Evolutionary conservation across 108 stramenopile species (phyloP).

Genomic region (Nitzschia sp.): DNA sequence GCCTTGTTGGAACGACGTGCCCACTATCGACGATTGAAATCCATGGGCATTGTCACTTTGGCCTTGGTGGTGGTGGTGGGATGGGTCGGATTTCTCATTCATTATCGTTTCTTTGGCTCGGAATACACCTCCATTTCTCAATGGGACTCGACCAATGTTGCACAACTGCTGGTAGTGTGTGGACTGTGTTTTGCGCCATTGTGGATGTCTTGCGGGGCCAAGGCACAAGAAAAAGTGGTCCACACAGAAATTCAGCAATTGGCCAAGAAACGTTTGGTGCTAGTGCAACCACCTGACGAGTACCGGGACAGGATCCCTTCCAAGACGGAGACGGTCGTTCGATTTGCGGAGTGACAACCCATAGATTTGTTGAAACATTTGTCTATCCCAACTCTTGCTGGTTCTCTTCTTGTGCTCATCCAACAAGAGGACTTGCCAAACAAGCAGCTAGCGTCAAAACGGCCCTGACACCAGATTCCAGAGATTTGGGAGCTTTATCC

Average conservation of each 20-base stretch:
- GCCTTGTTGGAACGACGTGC: background rate
- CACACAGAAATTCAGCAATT: background rate
- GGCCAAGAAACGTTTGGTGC: background rate
- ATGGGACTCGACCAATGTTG: background rate
- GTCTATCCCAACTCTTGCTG: too few species aligned
- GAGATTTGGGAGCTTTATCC: slow-evolving; percentile 78
- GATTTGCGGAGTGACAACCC: too few species aligned
- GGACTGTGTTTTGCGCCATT: background rate
- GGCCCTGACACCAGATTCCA: slow-evolving; percentile 62
- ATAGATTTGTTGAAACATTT: too few species aligned
- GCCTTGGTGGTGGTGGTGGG: background rate
- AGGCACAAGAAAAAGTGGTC: background rate
- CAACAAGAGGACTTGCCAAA: too few species aligned
- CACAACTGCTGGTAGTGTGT: too few species aligned
- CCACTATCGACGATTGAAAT: background rate
- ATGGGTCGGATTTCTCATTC: background rate
- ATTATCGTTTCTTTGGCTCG: background rate
- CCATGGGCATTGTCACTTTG: background rate
- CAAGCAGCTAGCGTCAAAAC: slow-evolving; percentile 46
- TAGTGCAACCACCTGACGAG: too few species aligned
- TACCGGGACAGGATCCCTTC: too few species aligned
- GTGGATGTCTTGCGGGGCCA: background rate
- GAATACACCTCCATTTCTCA: background rate
- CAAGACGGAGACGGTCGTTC: too few species aligned
- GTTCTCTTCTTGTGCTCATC: too few species aligned